These are phyloP conservation scores for Suillus fuscotomentosus DNA, from an alignment of 768 basidiomycete species.

Conservation along the genomic window DNA sequence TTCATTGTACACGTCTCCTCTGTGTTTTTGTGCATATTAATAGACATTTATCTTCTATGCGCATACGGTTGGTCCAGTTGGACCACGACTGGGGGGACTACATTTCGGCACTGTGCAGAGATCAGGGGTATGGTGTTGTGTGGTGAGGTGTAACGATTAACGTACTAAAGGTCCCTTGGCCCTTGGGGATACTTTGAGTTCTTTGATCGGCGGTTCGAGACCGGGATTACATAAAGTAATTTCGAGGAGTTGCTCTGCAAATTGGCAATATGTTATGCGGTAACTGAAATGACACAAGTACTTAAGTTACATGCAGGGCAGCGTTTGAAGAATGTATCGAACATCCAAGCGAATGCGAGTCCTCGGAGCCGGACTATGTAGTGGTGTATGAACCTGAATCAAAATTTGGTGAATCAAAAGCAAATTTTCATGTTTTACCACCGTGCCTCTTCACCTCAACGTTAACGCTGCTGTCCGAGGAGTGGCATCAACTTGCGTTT, in stretches of 20 bases:
- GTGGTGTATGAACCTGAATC: background rate
- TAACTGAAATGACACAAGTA: background rate
- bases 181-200: background rate
- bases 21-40: background rate
- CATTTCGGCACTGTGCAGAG: background rate
- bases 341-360: background rate
- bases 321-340: background rate
- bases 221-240: background rate
- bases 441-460: background rate
- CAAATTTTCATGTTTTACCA: background rate
- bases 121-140: background rate
- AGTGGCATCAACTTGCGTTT: background rate
- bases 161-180: background rate
- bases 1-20: background rate
- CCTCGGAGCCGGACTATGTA: background rate
- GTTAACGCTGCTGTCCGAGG: background rate
- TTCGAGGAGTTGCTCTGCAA: background rate
- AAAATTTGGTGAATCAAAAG: background rate
- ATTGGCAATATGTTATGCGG: background rate
- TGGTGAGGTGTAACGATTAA: background rate
- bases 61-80: background rate
- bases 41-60: background rate
- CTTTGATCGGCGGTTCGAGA: background rate
- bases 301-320: background rate
- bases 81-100: background rate